These are phyloP conservation scores for Detonula confervacea DNA, from an alignment of 352 stramenopile genomes.

Conservation along the genomic window DNA sequence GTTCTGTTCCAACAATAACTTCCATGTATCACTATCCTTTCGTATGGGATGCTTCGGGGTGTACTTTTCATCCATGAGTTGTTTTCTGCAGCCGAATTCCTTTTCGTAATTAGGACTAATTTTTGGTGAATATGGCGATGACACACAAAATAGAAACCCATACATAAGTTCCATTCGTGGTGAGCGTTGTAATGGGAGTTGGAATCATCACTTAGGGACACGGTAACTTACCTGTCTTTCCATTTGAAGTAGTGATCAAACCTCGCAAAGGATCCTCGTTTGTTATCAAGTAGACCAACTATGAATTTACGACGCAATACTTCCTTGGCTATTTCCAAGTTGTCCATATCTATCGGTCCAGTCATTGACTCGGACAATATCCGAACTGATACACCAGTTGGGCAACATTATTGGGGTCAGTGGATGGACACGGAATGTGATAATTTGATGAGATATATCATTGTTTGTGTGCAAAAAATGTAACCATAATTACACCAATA, in stretches of 20 bases:
- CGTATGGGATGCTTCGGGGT: slow-evolving; percentile 42
- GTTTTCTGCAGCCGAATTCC: slow-evolving; percentile 54
- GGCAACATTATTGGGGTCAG: no score
- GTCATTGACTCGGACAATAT: slow-evolving; percentile 56
- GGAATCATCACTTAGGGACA: no score
- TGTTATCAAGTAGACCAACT: slow-evolving; percentile 58
- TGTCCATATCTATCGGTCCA: slow-evolving; percentile 41
- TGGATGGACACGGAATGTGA: background rate
- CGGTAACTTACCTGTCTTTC: slow-evolving; percentile 46
- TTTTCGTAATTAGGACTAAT: slow-evolving; percentile 49
- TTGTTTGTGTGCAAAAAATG: no score
- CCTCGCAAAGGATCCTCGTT: slow-evolving; percentile 51
- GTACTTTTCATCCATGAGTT: slow-evolving; percentile 57
- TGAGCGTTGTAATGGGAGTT: no score
- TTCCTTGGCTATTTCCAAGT: slow-evolving; percentile 57
- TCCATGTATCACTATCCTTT: slow-evolving; percentile 51
- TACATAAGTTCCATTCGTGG: no score
- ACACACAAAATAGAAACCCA: slow-evolving; percentile 6
- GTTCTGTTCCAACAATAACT: slow-evolving; percentile 62
- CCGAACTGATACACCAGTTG: slow-evolving; percentile 32
- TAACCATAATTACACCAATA: background rate
- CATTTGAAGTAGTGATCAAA: slow-evolving; percentile 69
- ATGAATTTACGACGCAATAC: slow-evolving; percentile 58
- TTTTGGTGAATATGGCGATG: no score
- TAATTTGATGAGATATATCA: no score